Conservation (phyloP, 1,284 basidiomycete species). For the Microbotryomycetes sp. region DNA sequence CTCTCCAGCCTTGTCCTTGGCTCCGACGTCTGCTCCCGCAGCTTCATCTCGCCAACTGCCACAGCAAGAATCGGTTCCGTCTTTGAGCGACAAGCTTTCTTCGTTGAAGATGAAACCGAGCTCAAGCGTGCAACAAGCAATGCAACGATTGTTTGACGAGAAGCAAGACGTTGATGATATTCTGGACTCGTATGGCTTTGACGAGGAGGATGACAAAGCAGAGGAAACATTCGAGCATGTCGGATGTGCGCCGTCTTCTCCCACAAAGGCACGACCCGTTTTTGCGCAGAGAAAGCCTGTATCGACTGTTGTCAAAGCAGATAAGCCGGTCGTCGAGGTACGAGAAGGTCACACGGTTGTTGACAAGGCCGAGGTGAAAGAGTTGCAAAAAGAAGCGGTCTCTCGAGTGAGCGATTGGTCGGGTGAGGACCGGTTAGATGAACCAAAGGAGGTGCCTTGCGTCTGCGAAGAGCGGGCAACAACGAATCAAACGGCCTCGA, state of each 20-base stretch:
- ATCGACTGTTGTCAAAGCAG: background rate
- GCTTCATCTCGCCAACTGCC: background rate
- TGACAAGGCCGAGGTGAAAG: constrained; percentile 12
- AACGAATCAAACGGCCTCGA: background rate
- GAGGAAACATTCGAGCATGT: background rate
- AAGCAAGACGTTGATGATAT: background rate
- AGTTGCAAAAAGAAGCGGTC: constrained; percentile 16
- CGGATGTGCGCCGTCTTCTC: background rate
- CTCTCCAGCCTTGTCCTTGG: background rate
- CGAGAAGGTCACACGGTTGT: constrained; percentile 20
- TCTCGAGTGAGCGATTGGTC: constrained; percentile 13
- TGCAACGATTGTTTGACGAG: background rate
- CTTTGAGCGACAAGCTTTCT: background rate
- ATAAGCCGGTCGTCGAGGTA: background rate
- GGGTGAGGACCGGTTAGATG: no score
- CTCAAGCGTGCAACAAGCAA: background rate
- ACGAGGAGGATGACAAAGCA: background rate
- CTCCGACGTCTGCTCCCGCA: background rate
- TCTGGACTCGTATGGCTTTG: background rate
- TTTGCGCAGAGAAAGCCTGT: background rate
- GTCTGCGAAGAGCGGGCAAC: background rate
- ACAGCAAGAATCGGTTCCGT: background rate
- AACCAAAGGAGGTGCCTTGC: background rate
- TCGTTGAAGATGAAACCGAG: background rate
- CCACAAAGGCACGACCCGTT: background rate